Percentiles rank a stretch among this genome's conserved stretches.
Evolutionary conservation across 2,329 filamentous ascomycete genomes (phyloP).

Genomic region (Lasiodiplodia sp.): DNA sequence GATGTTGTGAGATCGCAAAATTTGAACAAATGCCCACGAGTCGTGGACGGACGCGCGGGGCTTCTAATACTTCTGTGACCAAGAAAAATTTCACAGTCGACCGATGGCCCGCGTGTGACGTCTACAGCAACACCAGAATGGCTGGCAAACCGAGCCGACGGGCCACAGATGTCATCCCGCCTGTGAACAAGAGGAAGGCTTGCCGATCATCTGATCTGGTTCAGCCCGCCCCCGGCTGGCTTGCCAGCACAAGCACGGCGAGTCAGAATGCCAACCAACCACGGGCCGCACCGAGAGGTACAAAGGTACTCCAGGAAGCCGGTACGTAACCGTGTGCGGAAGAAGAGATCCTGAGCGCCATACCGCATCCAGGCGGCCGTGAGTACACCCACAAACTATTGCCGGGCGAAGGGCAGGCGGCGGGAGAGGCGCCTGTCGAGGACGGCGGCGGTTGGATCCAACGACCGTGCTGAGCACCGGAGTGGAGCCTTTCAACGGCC

Average conservation of each 20-base stretch:
- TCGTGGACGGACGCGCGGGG: constrained; percentile 7
- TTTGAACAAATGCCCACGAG: not conserved
- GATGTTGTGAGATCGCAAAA: constrained; percentile 2
- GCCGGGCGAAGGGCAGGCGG: not conserved
- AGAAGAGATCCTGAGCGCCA: constrained; percentile 18
- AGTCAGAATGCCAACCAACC: constrained; percentile 17
- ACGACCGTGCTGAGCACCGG: not conserved
- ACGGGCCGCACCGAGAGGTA: constrained; percentile 19
- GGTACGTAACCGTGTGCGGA: constrained; percentile 8
- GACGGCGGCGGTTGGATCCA: not conserved
- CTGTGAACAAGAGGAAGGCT: not conserved
- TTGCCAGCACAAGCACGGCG: not conserved
- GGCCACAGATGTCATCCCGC: constrained; percentile 24
- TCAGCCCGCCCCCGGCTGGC: not conserved
- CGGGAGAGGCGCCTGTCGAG: constrained; percentile 1
- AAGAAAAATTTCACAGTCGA: not conserved
- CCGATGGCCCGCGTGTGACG: constrained; percentile 18
- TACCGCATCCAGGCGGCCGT: not conserved
- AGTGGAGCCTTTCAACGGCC: constrained; percentile 22
- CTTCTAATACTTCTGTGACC: constrained; percentile 4
- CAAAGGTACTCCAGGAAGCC: not conserved
- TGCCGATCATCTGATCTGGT: constrained; percentile 7
- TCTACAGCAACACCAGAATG: not conserved
- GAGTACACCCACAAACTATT: not conserved
- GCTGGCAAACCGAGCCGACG: not conserved